A percentile compares a stretch with the other conserved stretches of the same genome.
Conservation (phyloP, 23 red algal species). For the Gracilaria caudata region DNA sequence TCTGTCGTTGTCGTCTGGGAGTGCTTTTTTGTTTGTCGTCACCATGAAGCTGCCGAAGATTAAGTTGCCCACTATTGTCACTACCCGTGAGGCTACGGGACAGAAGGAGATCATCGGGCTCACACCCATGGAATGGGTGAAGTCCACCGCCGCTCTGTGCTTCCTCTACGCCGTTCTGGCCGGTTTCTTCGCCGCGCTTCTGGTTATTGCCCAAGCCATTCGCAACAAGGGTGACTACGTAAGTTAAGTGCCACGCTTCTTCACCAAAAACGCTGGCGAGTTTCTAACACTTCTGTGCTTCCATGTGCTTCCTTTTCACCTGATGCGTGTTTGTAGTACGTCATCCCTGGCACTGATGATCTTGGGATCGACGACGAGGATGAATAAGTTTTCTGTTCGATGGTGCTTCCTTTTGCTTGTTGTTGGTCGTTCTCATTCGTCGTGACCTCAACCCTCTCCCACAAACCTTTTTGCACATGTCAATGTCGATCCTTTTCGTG, state of each 20-base stretch:
- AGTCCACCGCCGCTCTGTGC: constrained; percentile 49
- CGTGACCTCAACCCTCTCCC: neutral
- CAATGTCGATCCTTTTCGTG: constrained; percentile 11
- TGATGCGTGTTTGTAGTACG: neutral
- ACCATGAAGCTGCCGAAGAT: constrained; percentile 68
- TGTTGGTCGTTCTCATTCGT: neutral
- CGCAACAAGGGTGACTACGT: constrained; percentile 45
- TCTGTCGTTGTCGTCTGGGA: no score
- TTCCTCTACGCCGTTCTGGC: constrained; percentile 59
- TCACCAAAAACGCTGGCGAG: neutral
- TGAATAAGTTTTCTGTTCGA: neutral
- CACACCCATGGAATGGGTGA: constrained; percentile 47
- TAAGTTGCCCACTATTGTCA: constrained; percentile 57
- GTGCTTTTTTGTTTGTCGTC: neutral
- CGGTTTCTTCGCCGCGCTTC: constrained; percentile 42
- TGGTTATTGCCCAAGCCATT: constrained; percentile 62
- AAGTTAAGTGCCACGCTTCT: constrained; percentile 1
- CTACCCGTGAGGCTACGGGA: constrained; percentile 43
- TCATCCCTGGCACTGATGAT: constrained; percentile 25
- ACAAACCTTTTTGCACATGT: constrained; percentile 17
- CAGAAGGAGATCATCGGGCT: constrained; percentile 68
- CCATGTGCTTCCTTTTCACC: neutral
- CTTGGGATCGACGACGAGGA: constrained; percentile 15
- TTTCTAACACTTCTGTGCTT: neutral
- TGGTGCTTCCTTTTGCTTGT: neutral